A percentile compares a stretch with the other conserved stretches of the same genome.
Conservation (phyloP, 306 rosid genomes). For the Amphicarpaea edgeworthii region DNA sequence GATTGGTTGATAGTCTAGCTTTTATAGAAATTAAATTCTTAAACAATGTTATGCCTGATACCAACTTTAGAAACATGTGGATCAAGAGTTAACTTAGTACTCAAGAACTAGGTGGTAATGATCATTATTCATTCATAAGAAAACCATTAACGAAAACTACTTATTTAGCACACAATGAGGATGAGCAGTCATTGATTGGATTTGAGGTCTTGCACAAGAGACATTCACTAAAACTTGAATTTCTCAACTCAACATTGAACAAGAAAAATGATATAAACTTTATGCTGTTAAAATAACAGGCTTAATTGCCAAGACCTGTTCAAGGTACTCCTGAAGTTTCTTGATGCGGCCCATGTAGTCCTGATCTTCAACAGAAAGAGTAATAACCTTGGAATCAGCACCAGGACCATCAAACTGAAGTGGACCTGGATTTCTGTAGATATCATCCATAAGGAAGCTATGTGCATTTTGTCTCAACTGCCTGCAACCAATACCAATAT, state of each 20-base stretch:
- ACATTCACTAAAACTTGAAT: background rate
- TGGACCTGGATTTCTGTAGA: conserved; percentile 97
- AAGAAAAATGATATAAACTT: background rate
- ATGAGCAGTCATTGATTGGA: background rate
- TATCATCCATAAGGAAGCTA: conserved; percentile 80
- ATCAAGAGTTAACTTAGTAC: background rate
- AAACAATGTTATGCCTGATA: background rate
- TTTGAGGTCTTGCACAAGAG: background rate
- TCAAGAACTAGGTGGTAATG: background rate
- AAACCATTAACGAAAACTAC: background rate
- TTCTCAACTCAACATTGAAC: conserved; percentile 1
- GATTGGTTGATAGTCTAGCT: too few species aligned
- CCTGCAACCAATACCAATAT: conserved; percentile 63
- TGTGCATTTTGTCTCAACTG: conserved; percentile 74
- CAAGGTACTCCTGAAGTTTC: conserved; percentile 90
- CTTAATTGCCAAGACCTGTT: conserved; percentile 61
- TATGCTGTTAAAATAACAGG: background rate
- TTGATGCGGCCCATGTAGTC: conserved; percentile 99
- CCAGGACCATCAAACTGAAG: conserved; percentile 99
- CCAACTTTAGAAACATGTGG: background rate
- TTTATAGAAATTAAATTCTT: background rate
- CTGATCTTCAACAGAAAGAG: conserved; percentile 88
- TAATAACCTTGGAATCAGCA: conserved; percentile 79
- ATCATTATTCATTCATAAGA: background rate
- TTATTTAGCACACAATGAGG: conserved; percentile 8